Conservation (phyloP, 2,329 filamentous ascomycete species). For the Gremmenia infestans region DNA sequence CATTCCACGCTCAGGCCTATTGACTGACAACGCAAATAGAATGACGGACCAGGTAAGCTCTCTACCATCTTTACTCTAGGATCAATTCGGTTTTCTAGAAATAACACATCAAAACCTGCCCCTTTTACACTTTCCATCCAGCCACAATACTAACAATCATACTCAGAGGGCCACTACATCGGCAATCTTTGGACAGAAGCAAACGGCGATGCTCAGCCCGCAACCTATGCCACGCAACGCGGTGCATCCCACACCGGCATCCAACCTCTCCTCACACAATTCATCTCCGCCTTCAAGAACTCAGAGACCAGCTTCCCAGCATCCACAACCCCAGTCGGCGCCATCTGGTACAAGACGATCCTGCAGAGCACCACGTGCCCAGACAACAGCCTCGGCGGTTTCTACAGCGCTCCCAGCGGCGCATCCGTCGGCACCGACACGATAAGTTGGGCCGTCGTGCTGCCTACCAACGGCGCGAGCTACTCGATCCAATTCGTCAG, state of each 20-base stretch:
- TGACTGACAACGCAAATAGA: no score
- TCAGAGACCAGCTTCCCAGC: conserved; percentile 8
- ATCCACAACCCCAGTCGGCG: conserved; percentile 22
- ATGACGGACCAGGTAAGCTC: no score
- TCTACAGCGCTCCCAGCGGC: no score
- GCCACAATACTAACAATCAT: conserved; percentile 29
- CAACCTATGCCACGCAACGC: conserved; percentile 30
- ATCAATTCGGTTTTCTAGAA: no score
- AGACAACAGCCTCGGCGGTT: no score
- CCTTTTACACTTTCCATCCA: background rate
- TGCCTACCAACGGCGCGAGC: no score
- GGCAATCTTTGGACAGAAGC: conserved; percentile 32
- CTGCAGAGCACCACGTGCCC: background rate
- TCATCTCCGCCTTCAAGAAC: conserved; percentile 33
- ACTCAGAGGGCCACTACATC: conserved; percentile 35
- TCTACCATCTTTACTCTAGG: no score
- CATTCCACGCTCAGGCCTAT: no score
- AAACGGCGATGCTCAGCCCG: conserved; percentile 20
- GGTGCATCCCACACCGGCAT: conserved; percentile 27
- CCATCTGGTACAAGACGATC: conserved; percentile 30
- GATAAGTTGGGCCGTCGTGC: no score
- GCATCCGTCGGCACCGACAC: no score
- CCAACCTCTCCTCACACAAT: conserved; percentile 34
- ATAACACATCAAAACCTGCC: background rate
- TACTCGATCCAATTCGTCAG: no score